A percentile compares a stretch with the other conserved stretches of the same genome.
These are phyloP conservation scores for Wolfiporia cocos DNA, from an alignment of 1,284 basidiomycete genomes.

Conservation along the genomic window DNA sequence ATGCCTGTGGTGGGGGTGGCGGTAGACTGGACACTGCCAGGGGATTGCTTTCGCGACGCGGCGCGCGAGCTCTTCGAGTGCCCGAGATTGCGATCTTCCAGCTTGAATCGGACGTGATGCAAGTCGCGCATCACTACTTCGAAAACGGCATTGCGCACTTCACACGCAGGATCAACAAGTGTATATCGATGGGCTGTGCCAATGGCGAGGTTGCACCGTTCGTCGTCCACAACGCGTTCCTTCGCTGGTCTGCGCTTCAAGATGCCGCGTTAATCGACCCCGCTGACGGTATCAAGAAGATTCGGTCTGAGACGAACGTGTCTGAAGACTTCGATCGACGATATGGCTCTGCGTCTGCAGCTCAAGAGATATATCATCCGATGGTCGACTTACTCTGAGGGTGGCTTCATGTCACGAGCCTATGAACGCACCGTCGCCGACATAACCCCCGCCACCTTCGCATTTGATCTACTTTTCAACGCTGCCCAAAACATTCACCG, in stretches of 20 bases:
- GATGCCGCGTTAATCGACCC: conserved; percentile 69
- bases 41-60: conserved; percentile 81
- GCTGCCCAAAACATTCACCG: too few relatives aligned
- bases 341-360: conserved; percentile 62
- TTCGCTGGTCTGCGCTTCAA: conserved; percentile 79
- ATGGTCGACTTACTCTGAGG: conserved; percentile 79
- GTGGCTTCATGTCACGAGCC: too few relatives aligned
- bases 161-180: conserved; percentile 72
- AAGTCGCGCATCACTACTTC: conserved; percentile 82
- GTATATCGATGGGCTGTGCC: conserved; percentile 69
- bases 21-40: conserved; percentile 49
- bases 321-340: too few relatives aligned
- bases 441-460: too few relatives aligned
- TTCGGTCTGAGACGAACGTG: conserved; percentile 85
- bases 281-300: conserved; percentile 60
- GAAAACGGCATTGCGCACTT: conserved; percentile 84
- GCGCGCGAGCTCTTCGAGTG: conserved; percentile 71
- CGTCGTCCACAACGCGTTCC: too few relatives aligned
- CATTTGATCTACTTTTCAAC: too few relatives aligned
- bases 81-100: conserved; percentile 82
- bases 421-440: too few relatives aligned
- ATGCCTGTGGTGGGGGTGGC: conserved; percentile 40
- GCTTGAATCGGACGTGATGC: conserved; percentile 85
- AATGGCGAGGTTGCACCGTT: conserved; percentile 83
- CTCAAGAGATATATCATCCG: conserved; percentile 70